These are phyloP conservation scores for Brassica carinata DNA, from an alignment of 345 rosid genomes.

Conservation along the genomic window DNA sequence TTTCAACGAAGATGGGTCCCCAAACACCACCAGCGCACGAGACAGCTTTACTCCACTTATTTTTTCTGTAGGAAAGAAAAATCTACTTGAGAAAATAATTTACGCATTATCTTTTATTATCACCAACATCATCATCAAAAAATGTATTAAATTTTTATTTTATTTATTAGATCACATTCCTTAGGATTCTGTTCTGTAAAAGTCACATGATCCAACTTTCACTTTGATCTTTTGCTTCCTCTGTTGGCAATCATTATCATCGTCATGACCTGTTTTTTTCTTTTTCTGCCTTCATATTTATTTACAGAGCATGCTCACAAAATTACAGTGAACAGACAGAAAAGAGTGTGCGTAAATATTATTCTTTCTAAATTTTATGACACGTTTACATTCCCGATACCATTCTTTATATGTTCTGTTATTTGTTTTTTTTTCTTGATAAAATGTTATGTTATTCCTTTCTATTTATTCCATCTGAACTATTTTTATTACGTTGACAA, in stretches of 20 bases:
- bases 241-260: slow-evolving; percentile 45
- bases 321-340: slow-evolving; percentile 18
- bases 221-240: slow-evolving; percentile 39
- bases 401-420: neutral
- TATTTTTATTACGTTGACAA: neutral
- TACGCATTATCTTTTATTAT: slow-evolving; percentile 34
- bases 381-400: slow-evolving; percentile 36
- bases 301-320: slow-evolving; percentile 26
- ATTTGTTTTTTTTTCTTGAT: neutral
- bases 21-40: slow-evolving; percentile 37
- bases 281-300: neutral
- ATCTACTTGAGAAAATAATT: neutral
- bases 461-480: slow-evolving; percentile 4
- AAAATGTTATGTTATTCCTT: neutral
- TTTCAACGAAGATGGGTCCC: slow-evolving; percentile 41
- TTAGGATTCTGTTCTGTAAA: slow-evolving; percentile 46
- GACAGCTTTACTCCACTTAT: slow-evolving; percentile 45
- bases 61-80: slow-evolving; percentile 6
- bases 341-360: slow-evolving; percentile 10
- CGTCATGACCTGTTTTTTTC: slow-evolving; percentile 12
- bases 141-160: neutral
- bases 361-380: slow-evolving; percentile 12
- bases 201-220: slow-evolving; percentile 48
- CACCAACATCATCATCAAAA: slow-evolving; percentile 38
- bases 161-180: slow-evolving; percentile 36